Percentiles rank a stretch among this genome's conserved stretches.
Evolutionary conservation across 2,329 filamentous ascomycete species (phyloP).

Genomic region (Emmonsiellopsis sp.): DNA sequence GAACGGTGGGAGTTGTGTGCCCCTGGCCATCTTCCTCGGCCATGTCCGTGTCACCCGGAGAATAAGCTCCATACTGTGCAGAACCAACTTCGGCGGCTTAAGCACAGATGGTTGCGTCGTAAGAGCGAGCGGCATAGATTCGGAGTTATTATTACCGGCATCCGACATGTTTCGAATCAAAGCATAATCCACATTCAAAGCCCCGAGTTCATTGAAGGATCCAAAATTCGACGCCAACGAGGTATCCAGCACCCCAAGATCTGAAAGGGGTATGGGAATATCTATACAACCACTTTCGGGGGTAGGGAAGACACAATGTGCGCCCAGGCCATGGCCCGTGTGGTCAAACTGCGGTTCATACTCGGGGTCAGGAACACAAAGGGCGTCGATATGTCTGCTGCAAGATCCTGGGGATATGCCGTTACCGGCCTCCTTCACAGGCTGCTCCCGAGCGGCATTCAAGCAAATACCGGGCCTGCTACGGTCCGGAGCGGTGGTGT

Average conservation of each 20-base stretch:
- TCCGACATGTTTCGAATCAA: background rate
- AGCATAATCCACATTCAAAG: background rate
- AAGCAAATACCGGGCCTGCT: background rate
- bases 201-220: background rate
- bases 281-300: background rate
- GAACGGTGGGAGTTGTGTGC: slow-evolving; percentile 27
- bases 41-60: slow-evolving; percentile 28
- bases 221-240: background rate
- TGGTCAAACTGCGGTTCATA: background rate
- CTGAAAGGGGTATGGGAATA: background rate
- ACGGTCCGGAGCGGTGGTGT: background rate
- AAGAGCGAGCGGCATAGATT: background rate
- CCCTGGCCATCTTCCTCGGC: slow-evolving; percentile 31
- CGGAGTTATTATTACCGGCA: background rate
- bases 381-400: too few species aligned
- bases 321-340: background rate
- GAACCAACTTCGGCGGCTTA: background rate
- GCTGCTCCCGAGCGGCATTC: too few species aligned
- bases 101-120: background rate
- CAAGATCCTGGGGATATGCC: too few species aligned
- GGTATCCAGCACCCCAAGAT: background rate
- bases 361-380: background rate
- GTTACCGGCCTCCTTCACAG: too few species aligned
- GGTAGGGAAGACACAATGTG: background rate
- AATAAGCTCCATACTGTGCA: slow-evolving; percentile 24